These are phyloP conservation scores for Isabelozyma heimii DNA, from an alignment of 805 yeast genomes.

Conservation along the genomic window DNA sequence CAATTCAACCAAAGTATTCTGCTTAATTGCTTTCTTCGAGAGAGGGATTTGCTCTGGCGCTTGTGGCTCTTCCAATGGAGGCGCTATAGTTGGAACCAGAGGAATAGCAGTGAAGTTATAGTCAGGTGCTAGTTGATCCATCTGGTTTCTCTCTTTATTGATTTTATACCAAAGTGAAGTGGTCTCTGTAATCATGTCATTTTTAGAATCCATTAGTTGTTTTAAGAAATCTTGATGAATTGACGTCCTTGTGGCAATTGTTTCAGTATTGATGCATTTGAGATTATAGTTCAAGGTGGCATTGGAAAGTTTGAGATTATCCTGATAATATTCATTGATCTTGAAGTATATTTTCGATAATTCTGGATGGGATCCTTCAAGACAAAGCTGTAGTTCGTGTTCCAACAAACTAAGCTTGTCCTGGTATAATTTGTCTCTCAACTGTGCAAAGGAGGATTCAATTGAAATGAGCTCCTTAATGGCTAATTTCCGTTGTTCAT, in stretches of 20 bases:
- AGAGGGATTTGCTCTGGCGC: slow-evolving; percentile 9
- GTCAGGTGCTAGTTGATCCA: slow-evolving; percentile 65
- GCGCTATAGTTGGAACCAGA: slow-evolving; percentile 16
- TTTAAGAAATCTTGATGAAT: slow-evolving; percentile 82
- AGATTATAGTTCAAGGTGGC: slow-evolving; percentile 55
- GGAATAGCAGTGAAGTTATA: slow-evolving; percentile 48
- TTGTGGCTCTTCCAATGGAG: neutral
- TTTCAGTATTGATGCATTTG: slow-evolving; percentile 75
- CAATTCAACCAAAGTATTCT: slow-evolving; percentile 37
- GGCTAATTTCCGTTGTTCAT: slow-evolving; percentile 56
- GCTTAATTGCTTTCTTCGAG: slow-evolving; percentile 34
- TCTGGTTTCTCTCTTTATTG: slow-evolving; percentile 79
- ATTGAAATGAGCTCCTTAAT: slow-evolving; percentile 72
- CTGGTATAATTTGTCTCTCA: slow-evolving; percentile 81
- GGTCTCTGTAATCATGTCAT: slow-evolving; percentile 62
- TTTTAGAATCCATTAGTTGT: slow-evolving; percentile 63
- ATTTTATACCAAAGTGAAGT: slow-evolving; percentile 90
- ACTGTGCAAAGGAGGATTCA: slow-evolving; percentile 80
- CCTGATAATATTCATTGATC: slow-evolving; percentile 72
- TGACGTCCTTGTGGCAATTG: slow-evolving; percentile 72
- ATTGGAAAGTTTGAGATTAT: slow-evolving; percentile 51
- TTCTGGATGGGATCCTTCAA: slow-evolving; percentile 90
- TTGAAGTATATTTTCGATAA: slow-evolving; percentile 66
- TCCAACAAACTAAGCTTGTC: slow-evolving; percentile 76
- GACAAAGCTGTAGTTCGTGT: slow-evolving; percentile 82